Conservation (phyloP, 1,284 basidiomycete species). For the Fomitiporia mediterranea region DNA sequence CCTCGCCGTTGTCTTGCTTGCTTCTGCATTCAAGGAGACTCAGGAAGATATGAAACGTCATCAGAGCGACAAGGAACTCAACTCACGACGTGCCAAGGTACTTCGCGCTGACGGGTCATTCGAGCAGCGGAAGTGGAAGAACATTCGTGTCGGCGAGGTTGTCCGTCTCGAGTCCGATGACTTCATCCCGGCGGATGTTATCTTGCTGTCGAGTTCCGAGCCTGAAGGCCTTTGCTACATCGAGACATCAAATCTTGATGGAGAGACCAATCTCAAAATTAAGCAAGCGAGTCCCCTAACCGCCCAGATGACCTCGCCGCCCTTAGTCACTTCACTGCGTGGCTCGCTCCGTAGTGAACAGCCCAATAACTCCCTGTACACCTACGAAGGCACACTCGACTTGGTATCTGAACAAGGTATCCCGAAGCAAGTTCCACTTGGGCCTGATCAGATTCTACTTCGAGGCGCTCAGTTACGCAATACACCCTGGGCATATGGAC, state of each 20-base stretch:
- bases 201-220: conserved; percentile 87
- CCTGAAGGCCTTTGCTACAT: conserved; percentile 98
- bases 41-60: conserved; percentile 98
- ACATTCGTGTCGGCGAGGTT: conserved; percentile 89
- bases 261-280: conserved; percentile 98
- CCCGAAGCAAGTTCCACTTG: conserved; percentile 82
- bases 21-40: conserved; percentile 95
- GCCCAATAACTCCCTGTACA: conserved; percentile 97
- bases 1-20: conserved; percentile 84
- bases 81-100: conserved; percentile 78
- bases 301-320: conserved; percentile 71
- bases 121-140: conserved; percentile 79
- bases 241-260: conserved; percentile 96
- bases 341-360: conserved; percentile 92
- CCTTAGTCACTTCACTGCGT: conserved; percentile 67
- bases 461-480: conserved; percentile 96
- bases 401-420: conserved; percentile 53
- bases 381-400: conserved; percentile 85
- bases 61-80: conserved; percentile 91
- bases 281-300: conserved; percentile 92
- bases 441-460: conserved; percentile 92
- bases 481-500: conserved; percentile 93
- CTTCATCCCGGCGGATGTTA: conserved; percentile 94
- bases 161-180: conserved; percentile 88
- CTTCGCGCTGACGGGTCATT: conserved; percentile 68